These are phyloP conservation scores for Dothiorella sarmentorum DNA, from an alignment of 2,329 filamentous ascomycete species.

Conservation along the genomic window DNA sequence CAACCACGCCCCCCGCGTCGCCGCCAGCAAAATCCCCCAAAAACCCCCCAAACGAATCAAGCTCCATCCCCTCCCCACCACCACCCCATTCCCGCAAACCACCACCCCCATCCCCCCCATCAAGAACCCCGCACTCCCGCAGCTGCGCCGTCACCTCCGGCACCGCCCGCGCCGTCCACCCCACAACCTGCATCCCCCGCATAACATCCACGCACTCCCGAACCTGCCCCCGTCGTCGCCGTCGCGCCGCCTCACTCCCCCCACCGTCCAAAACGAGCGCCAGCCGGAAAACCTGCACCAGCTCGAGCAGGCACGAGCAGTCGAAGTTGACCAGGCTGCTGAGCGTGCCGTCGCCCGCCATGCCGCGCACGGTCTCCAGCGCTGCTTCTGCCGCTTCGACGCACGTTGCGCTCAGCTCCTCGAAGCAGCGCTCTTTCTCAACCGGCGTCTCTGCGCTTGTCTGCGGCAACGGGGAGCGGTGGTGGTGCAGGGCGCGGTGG, in stretches of 20 bases:
- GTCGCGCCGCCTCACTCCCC: not conserved
- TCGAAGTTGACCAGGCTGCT: slow-evolving; percentile 36
- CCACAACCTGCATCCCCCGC: slow-evolving; percentile 32
- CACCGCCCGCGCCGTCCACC: slow-evolving; percentile 34
- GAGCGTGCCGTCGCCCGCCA: slow-evolving; percentile 27
- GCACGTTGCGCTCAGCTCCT: not conserved
- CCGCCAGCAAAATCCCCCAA: not conserved
- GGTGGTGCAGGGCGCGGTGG: slow-evolving; percentile 34
- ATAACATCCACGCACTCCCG: slow-evolving; percentile 26
- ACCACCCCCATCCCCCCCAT: slow-evolving; percentile 18
- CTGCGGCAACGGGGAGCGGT: too few relatives aligned
- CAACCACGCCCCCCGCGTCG: not conserved
- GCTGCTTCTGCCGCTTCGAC: slow-evolving; percentile 25
- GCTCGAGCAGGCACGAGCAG: slow-evolving; percentile 33
- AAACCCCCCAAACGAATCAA: not conserved
- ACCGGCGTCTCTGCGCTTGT: slow-evolving; percentile 27
- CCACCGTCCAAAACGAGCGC: slow-evolving; percentile 23
- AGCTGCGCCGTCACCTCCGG: slow-evolving; percentile 34
- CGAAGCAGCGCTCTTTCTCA: slow-evolving; percentile 6
- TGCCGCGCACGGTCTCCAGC: slow-evolving; percentile 28
- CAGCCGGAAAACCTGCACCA: slow-evolving; percentile 36
- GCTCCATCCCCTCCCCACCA: slow-evolving; percentile 20
- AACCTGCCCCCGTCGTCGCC: slow-evolving; percentile 21
- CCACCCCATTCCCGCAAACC: slow-evolving; percentile 20
- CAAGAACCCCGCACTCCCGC: slow-evolving; percentile 30